Evolutionary conservation across 2,329 filamentous ascomycete species (phyloP).

Genomic region (Chrysoporthe cubensis): DNA sequence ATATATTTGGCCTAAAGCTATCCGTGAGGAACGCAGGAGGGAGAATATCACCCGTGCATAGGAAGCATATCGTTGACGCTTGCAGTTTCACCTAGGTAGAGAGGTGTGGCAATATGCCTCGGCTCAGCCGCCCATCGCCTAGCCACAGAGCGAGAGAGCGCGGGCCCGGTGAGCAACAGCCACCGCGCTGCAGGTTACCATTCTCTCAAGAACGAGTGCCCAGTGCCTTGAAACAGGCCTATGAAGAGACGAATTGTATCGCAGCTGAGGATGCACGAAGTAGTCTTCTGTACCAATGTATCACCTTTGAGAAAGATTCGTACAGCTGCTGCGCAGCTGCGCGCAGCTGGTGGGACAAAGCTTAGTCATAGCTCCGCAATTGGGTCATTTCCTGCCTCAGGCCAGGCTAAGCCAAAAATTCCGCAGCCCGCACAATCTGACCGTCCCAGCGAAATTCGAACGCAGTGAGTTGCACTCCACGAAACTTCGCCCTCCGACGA

Average conservation of each 20-base stretch:
- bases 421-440: constrained; percentile 25
- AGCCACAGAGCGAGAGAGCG: background rate
- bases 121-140: constrained; percentile 5
- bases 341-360: background rate
- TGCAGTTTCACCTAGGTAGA: background rate
- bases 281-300: background rate
- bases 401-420: constrained; percentile 24
- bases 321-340: background rate
- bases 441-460: constrained; percentile 24
- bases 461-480: constrained; percentile 18
- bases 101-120: constrained; percentile 5
- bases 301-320: background rate
- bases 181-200: background rate
- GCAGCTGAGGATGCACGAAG: background rate
- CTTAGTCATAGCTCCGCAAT: constrained; percentile 8
- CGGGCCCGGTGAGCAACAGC: background rate
- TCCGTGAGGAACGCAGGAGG: background rate
- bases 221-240: background rate
- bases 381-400: constrained; percentile 24
- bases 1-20: background rate
- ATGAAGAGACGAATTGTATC: background rate
- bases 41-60: background rate
- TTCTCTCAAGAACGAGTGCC: background rate
- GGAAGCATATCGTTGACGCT: background rate
- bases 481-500: constrained; percentile 22